Base-by-base conservation (phyloP, 1,284 basidiomycete genomes). In the Papiliotrema laurentii region DNA sequence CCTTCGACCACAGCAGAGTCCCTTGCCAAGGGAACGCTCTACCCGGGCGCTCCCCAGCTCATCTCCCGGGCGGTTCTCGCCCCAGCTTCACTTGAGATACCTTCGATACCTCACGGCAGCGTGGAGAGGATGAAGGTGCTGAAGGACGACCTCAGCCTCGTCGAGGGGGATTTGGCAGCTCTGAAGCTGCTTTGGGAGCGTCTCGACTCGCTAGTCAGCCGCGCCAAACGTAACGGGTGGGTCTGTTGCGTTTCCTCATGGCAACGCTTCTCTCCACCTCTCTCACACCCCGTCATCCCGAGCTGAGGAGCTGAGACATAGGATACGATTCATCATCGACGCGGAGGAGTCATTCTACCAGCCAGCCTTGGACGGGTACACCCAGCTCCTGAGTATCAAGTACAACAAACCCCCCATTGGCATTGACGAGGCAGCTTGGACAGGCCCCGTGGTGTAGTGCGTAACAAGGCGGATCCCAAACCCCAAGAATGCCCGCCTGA, bases 271-370 rank as follows among this genome's bases (percentile, higher is more conserved):
- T n/a, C n/a, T 36, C 19, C 18, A 5, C 10, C 22, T 13, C 24
- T 28, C 16, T 25, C 14, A 21, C 3, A 30, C 16, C 14, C 26
- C 18, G 22, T 27, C 22, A 26, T 35, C 22, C 21, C n/a, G 11
- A 14, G 9, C 28, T n/a, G n/a, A n/a, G n/a, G 19, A 6, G 24
- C 48, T 47, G 24, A 30, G 34, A 5, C 31, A 9, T 43, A 69
- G 68, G 19, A 64, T 73, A 42, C 61, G 64, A 58, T 73, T 93
- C 36, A 81, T 87, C 45, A 76, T 93, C 39, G 89, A 92, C 61
- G 89, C 89, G 5, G 89, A 93, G 64, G 81, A 89, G 64, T 68
- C 63, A 47, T 86, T 83, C 83, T 89, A 86, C 61, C 85, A 81
- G 75, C 87, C 89, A 9, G 88, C 87, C 0, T 78, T 92, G 39